Conservation (phyloP, 2,329 filamentous ascomycete species). For the Tolypocladium amazonense region DNA sequence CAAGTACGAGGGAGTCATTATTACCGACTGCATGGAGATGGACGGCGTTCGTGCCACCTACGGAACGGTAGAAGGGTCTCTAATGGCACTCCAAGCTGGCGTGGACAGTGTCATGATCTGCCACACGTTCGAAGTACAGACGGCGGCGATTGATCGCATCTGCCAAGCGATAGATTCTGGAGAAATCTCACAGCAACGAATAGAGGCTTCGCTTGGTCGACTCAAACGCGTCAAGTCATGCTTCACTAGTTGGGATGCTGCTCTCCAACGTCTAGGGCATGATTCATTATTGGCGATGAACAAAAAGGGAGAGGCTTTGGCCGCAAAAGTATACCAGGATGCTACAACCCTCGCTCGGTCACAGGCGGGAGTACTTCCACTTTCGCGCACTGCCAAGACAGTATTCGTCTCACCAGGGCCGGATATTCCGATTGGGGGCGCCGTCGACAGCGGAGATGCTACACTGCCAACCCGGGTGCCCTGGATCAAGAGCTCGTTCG, state of each 20-base stretch:
- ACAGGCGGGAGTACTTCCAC: constrained; percentile 6
- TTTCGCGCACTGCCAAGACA: constrained; percentile 7
- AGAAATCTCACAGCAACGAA: constrained; percentile 5
- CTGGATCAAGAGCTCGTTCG: constrained; percentile 13
- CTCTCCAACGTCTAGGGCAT: constrained; percentile 3
- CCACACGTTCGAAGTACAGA: constrained; percentile 14
- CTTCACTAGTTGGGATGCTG: constrained; percentile 12
- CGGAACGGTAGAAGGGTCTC: constrained; percentile 12
- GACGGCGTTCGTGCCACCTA: constrained; percentile 13
- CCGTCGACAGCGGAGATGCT: constrained; percentile 10
- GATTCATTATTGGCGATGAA: constrained; percentile 7
- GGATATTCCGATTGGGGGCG: constrained; percentile 12
- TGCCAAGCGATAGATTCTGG: constrained; percentile 9
- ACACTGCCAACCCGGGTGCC: constrained; percentile 12
- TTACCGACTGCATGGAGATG: constrained; percentile 17
- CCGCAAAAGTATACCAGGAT: constrained; percentile 8
- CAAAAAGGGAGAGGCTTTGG: constrained; percentile 6
- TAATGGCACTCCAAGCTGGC: constrained; percentile 14
- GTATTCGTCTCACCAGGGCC: constrained; percentile 13
- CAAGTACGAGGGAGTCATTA: constrained; percentile 11
- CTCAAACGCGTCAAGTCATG: constrained; percentile 9
- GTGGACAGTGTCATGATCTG: constrained; percentile 18
- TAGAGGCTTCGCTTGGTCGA: constrained; percentile 10
- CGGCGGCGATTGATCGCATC: constrained; percentile 12
- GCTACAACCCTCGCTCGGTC: constrained; percentile 11